Evolutionary conservation across 495 filamentous ascomycete genomes (phyloP).

Genomic region (Staphylotrichum longicolle): DNA sequence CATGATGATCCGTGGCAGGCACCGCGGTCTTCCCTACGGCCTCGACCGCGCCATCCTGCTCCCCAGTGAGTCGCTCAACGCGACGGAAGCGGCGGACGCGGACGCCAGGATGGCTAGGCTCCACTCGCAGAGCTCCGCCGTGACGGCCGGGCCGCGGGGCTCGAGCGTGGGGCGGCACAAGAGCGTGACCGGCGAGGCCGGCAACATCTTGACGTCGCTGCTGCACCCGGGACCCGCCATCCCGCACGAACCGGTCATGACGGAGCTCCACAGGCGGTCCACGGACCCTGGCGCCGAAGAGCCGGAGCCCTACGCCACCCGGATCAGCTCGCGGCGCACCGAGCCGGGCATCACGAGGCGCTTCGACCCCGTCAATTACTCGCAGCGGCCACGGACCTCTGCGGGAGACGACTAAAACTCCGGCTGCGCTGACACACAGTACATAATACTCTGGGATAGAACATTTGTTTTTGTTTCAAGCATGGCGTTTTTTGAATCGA

Average conservation of each 20-base stretch:
- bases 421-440: not conserved
- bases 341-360: conserved; percentile 15
- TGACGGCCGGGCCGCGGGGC: conserved; percentile 21
- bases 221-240: conserved; percentile 41
- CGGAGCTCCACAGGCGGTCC: conserved; percentile 15
- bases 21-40: conserved; percentile 87
- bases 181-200: conserved; percentile 32
- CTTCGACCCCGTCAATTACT: not conserved
- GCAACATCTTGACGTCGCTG: conserved; percentile 35
- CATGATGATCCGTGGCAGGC: conserved; percentile 89
- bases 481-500: conserved; percentile 4
- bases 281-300: conserved; percentile 15
- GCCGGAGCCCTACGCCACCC: conserved; percentile 17
- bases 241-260: conserved; percentile 11
- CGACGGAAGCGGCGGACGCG: conserved; percentile 62
- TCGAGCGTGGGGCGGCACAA: conserved; percentile 26
- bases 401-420: conserved; percentile 1
- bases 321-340: conserved; percentile 19
- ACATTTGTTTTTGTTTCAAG: not conserved
- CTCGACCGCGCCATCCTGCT: conserved; percentile 88
- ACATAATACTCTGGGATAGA: conserved; percentile 1
- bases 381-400: conserved; percentile 9
- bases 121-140: conserved; percentile 52
- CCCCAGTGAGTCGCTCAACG: conserved; percentile 72
- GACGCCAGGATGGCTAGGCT: conserved; percentile 55